Conservation (phyloP, 2,329 filamentous ascomycete genomes). For the Fusarium decemcellulare region DNA sequence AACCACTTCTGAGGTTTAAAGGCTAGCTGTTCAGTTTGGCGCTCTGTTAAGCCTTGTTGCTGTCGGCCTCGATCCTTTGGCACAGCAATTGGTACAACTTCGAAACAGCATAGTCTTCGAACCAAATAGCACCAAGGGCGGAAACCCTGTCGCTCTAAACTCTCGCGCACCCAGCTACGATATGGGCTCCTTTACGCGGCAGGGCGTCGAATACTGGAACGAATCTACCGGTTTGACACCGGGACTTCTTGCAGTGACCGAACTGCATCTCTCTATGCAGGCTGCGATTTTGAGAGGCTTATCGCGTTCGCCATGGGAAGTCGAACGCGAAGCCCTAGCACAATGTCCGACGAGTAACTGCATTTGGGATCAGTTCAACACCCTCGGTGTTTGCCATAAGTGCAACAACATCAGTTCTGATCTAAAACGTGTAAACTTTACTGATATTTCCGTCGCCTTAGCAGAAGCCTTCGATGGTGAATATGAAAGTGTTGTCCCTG, state of each 20-base stretch:
- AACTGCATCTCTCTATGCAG: slow-evolving; percentile 15
- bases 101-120: slow-evolving; percentile 13
- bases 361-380: slow-evolving; percentile 39
- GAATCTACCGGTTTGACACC: neutral
- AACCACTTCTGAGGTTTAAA: neutral
- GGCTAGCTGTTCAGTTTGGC: slow-evolving; percentile 14
- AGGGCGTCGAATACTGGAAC: too few species aligned
- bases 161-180: slow-evolving; percentile 8
- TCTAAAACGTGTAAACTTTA: slow-evolving; percentile 2
- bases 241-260: neutral
- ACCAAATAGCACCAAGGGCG: neutral
- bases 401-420: slow-evolving; percentile 38
- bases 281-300: slow-evolving; percentile 28
- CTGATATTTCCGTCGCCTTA: neutral
- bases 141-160: slow-evolving; percentile 3
- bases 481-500: neutral
- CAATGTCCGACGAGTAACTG: slow-evolving; percentile 39
- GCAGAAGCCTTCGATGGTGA: too few species aligned
- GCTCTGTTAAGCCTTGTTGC: slow-evolving; percentile 23
- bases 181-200: neutral
- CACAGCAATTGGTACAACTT: slow-evolving; percentile 23
- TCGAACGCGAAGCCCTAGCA: slow-evolving; percentile 8
- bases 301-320: slow-evolving; percentile 14
- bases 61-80: slow-evolving; percentile 21
- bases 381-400: slow-evolving; percentile 37